Evolutionary conservation across 73 alveolate genomes (phyloP), one percentile per base, ranked within the genome.

Genomic region (Paramecium sexaurelia): DNA sequence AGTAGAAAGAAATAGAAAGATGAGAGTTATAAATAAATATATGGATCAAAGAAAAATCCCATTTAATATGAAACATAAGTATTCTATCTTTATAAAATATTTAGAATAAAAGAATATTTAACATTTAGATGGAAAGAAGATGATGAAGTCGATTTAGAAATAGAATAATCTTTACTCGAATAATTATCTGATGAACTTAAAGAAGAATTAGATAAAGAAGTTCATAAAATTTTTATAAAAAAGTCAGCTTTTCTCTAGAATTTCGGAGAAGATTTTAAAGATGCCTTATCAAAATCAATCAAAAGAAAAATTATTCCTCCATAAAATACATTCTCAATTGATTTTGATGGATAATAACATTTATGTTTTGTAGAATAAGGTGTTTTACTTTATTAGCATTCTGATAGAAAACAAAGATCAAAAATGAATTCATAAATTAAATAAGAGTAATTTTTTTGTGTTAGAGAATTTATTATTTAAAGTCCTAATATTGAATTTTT

Each of bases 41-140:
- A 41, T 78, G 75, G 40, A 39, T 45, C 29, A 78, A 33, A 37
- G 90, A 20, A 45, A 19, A 24, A 78, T 78, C 6, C 90, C 90
- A 37, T 78, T 29, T 78, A 24, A 24, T 43, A 19, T 75, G 51
- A 29, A 75, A 32, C 69, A 75, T 22, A 22, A 41, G 90, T 41
- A 78, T 3, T 8, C 5, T 15, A 33, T n/a, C 10, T 15, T 1
- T 78, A 9, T 36, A 1, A 8, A 1, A 0, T 41, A 6, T 61
- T 29, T 61, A 78, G 90, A 22, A 78, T 78, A 7, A 41, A 78
- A 78, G 90, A 78, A 27, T 78, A 78, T 22, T 78, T 78, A 26
- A 78, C 75, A 5, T 78, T 29, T 24, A 37, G 75, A 45, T 78
- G 90, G 90, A 78, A 78, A 78, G 90, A 78, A 11, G 75, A 78